Evolutionary conservation across 2,329 filamentous ascomycete species (phyloP), one percentile per base, ranked within the genome.

Genomic region (Sporothrix sp.): DNA sequence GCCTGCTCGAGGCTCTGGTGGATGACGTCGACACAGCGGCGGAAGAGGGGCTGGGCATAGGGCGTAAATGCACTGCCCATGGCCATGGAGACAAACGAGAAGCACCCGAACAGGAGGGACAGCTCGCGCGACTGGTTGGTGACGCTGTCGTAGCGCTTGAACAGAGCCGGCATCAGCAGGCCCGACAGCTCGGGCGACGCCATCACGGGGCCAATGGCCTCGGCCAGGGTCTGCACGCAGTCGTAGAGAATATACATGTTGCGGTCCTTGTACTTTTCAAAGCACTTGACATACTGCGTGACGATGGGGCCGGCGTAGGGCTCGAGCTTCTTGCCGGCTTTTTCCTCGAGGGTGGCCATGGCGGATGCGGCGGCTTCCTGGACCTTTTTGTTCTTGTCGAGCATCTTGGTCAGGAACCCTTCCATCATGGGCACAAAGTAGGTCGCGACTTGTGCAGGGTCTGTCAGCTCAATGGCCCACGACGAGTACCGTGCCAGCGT

Each of bases 241-340:
- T 98, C 93, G 70, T 98, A 98, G 30, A 98, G 79, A 50, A 97
- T 94, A 71, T 94, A 96, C 81, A 97, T 96, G 71, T 98, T 98
- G 61, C 88, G 84, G 67, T 97, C 91, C 75, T 98, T 97, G 79
- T 97, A 98, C 68, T 86, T 89, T 48, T 75, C 78, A 68, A 98
- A 98, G 67, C 93, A 98, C 54, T 78, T 75, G 48, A 96, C 89
- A 62, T 91, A 97, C 64, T 97, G 93, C 55, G 83, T 84, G 48
- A 97, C 80, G 60, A 98, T 97, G 23, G 90, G 87, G 25, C 84
- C 78, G 60, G 87, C 90, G 68, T 96, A 98, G 0, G 87, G 87
- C 56, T 84, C 81, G 37, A 98, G 71, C 54, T 83, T 77, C 56
- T 81, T 81, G 52, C 87, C 87, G 0, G 93, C 87, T 66, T 94